A percentile compares a stretch with the other conserved stretches of the same genome.
These are phyloP conservation scores for Diutina ranongensis DNA, from an alignment of 1,139 yeast species.

Conservation along the genomic window DNA sequence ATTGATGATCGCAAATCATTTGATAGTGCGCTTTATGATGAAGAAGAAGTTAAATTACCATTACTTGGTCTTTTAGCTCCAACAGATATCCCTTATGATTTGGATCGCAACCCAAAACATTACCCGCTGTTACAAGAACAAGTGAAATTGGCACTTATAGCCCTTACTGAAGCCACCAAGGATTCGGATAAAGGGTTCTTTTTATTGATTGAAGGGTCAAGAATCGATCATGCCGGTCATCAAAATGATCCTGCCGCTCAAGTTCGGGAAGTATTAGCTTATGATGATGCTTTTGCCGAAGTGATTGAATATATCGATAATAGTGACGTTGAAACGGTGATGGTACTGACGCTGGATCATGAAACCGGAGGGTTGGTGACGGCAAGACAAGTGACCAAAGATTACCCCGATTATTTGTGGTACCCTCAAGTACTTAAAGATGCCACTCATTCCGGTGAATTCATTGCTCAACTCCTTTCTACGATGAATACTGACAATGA, in stretches of 20 bases:
- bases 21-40: constrained; percentile 35
- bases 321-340: constrained; percentile 58
- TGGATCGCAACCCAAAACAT: constrained; percentile 48
- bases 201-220: constrained; percentile 71
- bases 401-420: constrained; percentile 40
- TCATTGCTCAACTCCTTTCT: constrained; percentile 24
- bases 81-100: constrained; percentile 67
- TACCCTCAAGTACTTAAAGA: constrained; percentile 50
- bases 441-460: constrained; percentile 68
- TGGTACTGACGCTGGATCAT: constrained; percentile 76
- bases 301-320: constrained; percentile 55
- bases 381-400: constrained; percentile 10
- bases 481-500: constrained; percentile 14
- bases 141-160: constrained; percentile 54
- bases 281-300: constrained; percentile 61
- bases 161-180: constrained; percentile 51
- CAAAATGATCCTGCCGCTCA: constrained; percentile 84
- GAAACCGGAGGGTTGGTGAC: constrained; percentile 81
- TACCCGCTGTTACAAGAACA: constrained; percentile 72
- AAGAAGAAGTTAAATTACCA: constrained; percentile 56
- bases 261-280: constrained; percentile 56
- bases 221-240: constrained; percentile 91
- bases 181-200: constrained; percentile 72
- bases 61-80: constrained; percentile 61
- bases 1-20: constrained; percentile 46